Evolutionary conservation across 768 basidiomycete genomes (phyloP).

Genomic region (Podaxis sp.): DNA sequence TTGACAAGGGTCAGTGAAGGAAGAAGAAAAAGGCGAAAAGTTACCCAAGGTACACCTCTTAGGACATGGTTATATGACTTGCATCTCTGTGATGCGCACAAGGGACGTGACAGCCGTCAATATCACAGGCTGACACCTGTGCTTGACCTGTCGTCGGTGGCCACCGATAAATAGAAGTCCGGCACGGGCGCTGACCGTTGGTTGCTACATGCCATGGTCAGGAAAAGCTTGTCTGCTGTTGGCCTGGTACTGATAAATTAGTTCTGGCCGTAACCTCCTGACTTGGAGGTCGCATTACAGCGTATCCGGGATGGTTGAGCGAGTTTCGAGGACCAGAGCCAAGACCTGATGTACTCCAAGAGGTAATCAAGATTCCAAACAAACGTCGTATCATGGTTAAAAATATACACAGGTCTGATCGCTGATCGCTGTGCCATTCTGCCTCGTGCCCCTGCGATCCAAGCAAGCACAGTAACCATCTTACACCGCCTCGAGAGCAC

Average conservation of each 20-base stretch:
- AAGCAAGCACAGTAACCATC: background rate
- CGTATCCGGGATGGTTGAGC: background rate
- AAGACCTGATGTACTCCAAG: background rate
- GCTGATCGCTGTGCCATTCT: background rate
- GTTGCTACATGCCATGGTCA: constrained; percentile 3
- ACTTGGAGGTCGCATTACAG: background rate
- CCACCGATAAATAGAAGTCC: background rate
- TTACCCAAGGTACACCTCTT: constrained; percentile 11
- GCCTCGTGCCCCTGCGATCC: background rate
- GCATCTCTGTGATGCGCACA: background rate
- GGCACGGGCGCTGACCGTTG: constrained; percentile 7
- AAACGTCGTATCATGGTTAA: background rate
- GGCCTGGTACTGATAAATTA: background rate
- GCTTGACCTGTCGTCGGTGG: background rate
- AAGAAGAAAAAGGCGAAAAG: constrained; percentile 24
- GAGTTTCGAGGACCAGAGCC: background rate
- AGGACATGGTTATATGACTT: constrained; percentile 4
- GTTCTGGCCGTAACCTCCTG: background rate
- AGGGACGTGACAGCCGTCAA: constrained; percentile 1
- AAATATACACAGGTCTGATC: background rate
- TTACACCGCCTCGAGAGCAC: background rate
- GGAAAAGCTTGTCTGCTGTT: background rate
- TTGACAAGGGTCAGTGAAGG: constrained; percentile 17
- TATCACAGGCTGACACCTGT: constrained; percentile 1
- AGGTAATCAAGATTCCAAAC: background rate